phyloP scores from a whole-genome alignment of 2,329 filamentous ascomycete species.

The Epichloe elymi region DNA sequence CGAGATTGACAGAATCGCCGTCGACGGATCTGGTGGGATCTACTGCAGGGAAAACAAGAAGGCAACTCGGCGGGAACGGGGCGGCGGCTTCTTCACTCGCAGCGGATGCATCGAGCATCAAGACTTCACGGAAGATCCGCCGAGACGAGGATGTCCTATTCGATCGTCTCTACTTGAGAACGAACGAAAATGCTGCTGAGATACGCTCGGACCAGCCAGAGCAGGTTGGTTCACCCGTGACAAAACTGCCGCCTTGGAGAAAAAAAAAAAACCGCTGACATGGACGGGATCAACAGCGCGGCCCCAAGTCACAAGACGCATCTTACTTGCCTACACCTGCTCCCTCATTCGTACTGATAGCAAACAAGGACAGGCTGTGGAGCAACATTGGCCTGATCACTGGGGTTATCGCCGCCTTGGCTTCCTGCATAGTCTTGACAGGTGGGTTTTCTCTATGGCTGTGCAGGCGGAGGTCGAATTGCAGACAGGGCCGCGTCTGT shows the following conservation, averaged over 20 bases:
- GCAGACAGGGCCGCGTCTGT: background rate
- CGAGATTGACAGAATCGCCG: background rate
- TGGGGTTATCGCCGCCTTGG: background rate
- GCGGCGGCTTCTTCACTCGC: background rate
- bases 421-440: background rate
- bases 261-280: background rate
- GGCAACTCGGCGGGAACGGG: background rate
- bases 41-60: too few relatives aligned
- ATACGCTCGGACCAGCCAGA: background rate
- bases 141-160: background rate
- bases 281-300: background rate
- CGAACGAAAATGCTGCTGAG: background rate
- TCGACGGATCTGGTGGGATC: background rate
- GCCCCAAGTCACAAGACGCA: background rate
- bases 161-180: background rate
- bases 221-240: background rate
- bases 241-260: background rate
- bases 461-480: background rate
- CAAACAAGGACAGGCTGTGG: background rate
- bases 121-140: background rate
- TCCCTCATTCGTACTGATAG: background rate
- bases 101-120: background rate
- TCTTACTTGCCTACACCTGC: background rate
- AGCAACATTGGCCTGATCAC: background rate
- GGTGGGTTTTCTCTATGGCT: background rate